Percentiles rank a stretch among this genome's conserved stretches.
Evolutionary conservation across 345 rosid genomes (phyloP).

Genomic region (Turritis glabra): DNA sequence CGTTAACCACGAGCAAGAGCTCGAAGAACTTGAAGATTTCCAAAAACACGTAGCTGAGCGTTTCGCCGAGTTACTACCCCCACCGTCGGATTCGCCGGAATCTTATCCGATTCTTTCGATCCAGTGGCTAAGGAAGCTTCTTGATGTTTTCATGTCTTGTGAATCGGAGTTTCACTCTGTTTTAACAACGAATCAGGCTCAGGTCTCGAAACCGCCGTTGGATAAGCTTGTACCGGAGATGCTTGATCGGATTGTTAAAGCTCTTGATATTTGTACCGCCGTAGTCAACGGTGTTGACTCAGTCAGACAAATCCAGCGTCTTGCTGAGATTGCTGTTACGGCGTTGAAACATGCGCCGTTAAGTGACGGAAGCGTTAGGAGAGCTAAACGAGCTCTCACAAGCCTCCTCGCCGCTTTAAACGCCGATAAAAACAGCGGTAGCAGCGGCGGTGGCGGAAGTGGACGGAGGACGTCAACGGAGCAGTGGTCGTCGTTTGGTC

Average conservation of each 20-base stretch:
- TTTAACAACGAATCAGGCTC: constrained; percentile 53
- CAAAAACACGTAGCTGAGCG: constrained; percentile 69
- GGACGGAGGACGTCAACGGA: constrained; percentile 46
- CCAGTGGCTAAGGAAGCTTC: constrained; percentile 73
- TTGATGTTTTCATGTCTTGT: constrained; percentile 77
- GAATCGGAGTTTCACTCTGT: constrained; percentile 88
- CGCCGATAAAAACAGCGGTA: constrained; percentile 31
- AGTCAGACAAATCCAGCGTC: constrained; percentile 62
- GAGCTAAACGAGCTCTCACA: constrained; percentile 71
- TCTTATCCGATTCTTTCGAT: constrained; percentile 59
- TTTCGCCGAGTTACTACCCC: constrained; percentile 50
- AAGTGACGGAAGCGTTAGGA: constrained; percentile 72
- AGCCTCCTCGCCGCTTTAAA: constrained; percentile 46
- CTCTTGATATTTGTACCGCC: constrained; percentile 79
- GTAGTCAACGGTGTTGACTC: constrained; percentile 70
- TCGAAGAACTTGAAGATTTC: constrained; percentile 78
- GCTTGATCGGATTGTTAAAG: constrained; percentile 76
- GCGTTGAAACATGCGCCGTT: constrained; percentile 68
- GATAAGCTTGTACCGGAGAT: constrained; percentile 76
- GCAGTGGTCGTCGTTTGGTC: constrained; percentile 73
- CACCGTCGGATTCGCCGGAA: constrained; percentile 26
- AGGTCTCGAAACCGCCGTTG: constrained; percentile 70
- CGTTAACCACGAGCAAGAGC: constrained; percentile 72
- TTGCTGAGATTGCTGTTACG: constrained; percentile 70
- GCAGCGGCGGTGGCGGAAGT: constrained; percentile 19